phyloP scores from a whole-genome alignment of 2,329 filamentous ascomycete species.

The Beauveria bassiana region DNA sequence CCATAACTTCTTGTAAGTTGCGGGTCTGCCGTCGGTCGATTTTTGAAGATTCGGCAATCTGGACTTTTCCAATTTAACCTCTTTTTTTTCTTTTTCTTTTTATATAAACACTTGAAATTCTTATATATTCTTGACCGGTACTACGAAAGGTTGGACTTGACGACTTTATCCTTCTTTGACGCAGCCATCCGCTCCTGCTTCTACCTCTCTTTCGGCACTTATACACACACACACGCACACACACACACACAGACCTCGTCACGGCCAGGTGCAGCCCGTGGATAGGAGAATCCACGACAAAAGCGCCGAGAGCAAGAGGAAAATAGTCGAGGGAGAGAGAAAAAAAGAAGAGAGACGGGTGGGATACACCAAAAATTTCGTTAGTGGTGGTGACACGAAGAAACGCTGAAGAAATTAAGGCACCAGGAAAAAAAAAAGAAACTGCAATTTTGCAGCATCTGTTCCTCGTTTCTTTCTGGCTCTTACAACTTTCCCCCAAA shows the following conservation, averaged over 20 bases:
- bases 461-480: not conserved
- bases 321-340: not conserved
- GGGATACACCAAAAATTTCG: slow-evolving; percentile 3
- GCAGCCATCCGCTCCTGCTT: not conserved
- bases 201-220: not conserved
- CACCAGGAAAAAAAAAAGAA: not conserved
- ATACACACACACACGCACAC: not conserved
- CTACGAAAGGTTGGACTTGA: too few relatives aligned
- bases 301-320: not conserved
- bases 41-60: too few relatives aligned
- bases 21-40: too few relatives aligned
- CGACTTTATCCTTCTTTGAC: too few relatives aligned
- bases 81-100: too few relatives aligned
- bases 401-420: not conserved
- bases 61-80: too few relatives aligned
- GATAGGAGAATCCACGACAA: not conserved
- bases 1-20: too few relatives aligned
- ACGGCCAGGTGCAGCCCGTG: slow-evolving; percentile 2
- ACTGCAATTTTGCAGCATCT: not conserved
- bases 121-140: too few relatives aligned
- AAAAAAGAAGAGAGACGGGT: not conserved
- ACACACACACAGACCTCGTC: not conserved
- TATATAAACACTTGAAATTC: too few relatives aligned
- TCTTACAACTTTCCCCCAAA: too few relatives aligned
- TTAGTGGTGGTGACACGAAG: slow-evolving; percentile 3